These are phyloP conservation scores for Hordeum marinum DNA, from an alignment of 176 grass and related monocot genomes.

Conservation along the genomic window DNA sequence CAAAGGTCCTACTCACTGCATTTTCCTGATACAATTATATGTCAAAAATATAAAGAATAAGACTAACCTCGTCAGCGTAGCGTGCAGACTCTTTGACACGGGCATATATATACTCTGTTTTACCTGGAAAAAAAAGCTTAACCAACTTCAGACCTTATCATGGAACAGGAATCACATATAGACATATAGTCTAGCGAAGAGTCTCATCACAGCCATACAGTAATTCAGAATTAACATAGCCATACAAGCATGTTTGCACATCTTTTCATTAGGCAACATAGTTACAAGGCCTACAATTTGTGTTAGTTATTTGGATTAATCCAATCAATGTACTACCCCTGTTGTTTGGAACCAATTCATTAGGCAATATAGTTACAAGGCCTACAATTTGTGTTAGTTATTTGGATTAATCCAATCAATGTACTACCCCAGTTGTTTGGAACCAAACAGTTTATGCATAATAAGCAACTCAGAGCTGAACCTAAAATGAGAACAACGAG, in stretches of 20 bases:
- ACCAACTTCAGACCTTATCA: neutral
- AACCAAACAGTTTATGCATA: neutral
- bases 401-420: neutral
- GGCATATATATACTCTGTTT: constrained; percentile 91
- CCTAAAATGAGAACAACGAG: neutral
- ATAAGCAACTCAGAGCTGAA: constrained; percentile 4
- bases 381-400: neutral
- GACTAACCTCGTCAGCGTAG: constrained; percentile 67
- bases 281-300: neutral
- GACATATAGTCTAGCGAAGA: neutral
- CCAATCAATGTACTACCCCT: neutral
- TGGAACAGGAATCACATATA: neutral
- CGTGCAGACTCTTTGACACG: constrained; percentile 59
- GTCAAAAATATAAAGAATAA: neutral
- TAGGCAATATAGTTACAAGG: neutral
- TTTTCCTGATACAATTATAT: neutral
- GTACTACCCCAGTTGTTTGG: neutral
- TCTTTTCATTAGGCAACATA: neutral
- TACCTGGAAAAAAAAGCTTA: constrained; percentile 51
- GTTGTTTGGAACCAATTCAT: neutral
- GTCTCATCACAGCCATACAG: neutral
- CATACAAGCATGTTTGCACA: neutral
- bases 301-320: neutral
- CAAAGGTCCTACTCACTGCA: neutral
- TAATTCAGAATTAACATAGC: neutral